Percentiles rank a stretch among this genome's conserved stretches.
phyloP scores from a whole-genome alignment of 2,329 filamentous ascomycete genomes.

The Drechslerella coelobrocha region DNA sequence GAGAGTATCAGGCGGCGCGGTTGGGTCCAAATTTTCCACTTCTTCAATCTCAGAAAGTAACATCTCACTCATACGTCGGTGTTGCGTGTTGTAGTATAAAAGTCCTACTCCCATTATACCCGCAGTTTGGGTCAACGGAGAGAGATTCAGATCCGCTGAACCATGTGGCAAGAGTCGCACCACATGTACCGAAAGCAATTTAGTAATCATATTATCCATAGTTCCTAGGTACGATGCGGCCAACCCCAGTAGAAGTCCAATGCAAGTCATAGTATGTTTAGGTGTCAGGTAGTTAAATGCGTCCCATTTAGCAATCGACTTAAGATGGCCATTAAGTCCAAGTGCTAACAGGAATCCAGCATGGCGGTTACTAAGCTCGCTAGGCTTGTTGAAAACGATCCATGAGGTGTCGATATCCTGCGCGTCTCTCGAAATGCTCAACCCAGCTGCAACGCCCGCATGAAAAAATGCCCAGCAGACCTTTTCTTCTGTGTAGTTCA shows the following conservation, averaged over 20 bases:
- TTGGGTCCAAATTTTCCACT: constrained; percentile 74
- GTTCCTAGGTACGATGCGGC: constrained; percentile 94
- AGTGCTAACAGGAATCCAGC: constrained; percentile 90
- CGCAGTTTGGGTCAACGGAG: constrained; percentile 89
- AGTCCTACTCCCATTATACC: constrained; percentile 97
- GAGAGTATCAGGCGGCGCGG: constrained; percentile 73
- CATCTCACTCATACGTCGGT: constrained; percentile 97
- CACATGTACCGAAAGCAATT: constrained; percentile 91
- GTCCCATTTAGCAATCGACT: constrained; percentile 93
- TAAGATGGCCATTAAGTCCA: constrained; percentile 93
- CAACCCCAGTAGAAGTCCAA: constrained; percentile 88
- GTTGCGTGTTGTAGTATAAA: constrained; percentile 91
- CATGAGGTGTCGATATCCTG: constrained; percentile 97
- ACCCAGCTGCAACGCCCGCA: constrained; percentile 87
- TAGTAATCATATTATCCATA: constrained; percentile 94
- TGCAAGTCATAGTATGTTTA: constrained; percentile 98
- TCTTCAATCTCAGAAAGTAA: constrained; percentile 98
- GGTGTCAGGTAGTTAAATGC: constrained; percentile 99
- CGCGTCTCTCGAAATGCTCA: constrained; percentile 86
- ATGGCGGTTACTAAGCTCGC: constrained; percentile 92
- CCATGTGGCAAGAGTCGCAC: constrained; percentile 91
- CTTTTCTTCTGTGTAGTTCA: constrained; percentile 89
- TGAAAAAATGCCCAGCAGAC: constrained; percentile 99
- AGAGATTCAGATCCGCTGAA: constrained; percentile 91
- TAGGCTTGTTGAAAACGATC: constrained; percentile 97